A percentile compares a stretch with the other conserved stretches of the same genome.
Evolutionary conservation across 1,139 yeast genomes (phyloP).

Genomic region (Tardiomyces blankii): DNA sequence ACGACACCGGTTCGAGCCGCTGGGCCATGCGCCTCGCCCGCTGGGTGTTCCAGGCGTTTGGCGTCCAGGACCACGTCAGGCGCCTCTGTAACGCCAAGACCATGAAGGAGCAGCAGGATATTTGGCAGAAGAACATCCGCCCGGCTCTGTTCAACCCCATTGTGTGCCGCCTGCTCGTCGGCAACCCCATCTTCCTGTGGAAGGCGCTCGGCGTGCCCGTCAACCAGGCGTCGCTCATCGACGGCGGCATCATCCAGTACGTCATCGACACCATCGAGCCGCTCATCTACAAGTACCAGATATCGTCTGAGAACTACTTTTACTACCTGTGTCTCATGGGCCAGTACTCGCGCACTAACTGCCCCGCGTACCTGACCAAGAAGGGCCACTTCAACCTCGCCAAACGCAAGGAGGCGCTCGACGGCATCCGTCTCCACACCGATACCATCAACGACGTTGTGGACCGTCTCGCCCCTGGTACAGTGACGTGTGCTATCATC

Average conservation of each 20-base stretch:
- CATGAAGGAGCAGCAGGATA: slow-evolving; percentile 46
- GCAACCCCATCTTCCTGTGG: slow-evolving; percentile 79
- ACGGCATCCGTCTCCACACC: slow-evolving; percentile 66
- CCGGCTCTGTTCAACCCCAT: slow-evolving; percentile 64
- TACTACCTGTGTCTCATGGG: slow-evolving; percentile 62
- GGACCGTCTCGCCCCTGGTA: slow-evolving; percentile 47
- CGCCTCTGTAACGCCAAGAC: slow-evolving; percentile 48
- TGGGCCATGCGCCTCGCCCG: slow-evolving; percentile 71
- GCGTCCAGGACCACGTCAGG: slow-evolving; percentile 41
- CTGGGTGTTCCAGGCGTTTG: slow-evolving; percentile 46
- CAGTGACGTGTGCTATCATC: slow-evolving; percentile 65
- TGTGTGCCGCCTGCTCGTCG: slow-evolving; percentile 55
- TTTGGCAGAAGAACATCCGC: slow-evolving; percentile 53
- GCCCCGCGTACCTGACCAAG: slow-evolving; percentile 64
- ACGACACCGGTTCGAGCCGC: slow-evolving; percentile 75
- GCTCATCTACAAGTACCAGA: slow-evolving; percentile 46
- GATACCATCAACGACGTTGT: slow-evolving; percentile 70
- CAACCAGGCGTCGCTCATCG: slow-evolving; percentile 75
- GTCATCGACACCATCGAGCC: slow-evolving; percentile 75
- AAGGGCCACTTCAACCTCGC: slow-evolving; percentile 44
- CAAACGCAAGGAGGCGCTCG: slow-evolving; percentile 30
- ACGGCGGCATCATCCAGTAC: slow-evolving; percentile 54
- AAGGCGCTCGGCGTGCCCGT: slow-evolving; percentile 81
- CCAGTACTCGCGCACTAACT: slow-evolving; percentile 47
- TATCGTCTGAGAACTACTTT: slow-evolving; percentile 67